phyloP scores from a whole-genome alignment of 2,329 filamentous ascomycete genomes.

The Pseudodiploospora longispora region DNA sequence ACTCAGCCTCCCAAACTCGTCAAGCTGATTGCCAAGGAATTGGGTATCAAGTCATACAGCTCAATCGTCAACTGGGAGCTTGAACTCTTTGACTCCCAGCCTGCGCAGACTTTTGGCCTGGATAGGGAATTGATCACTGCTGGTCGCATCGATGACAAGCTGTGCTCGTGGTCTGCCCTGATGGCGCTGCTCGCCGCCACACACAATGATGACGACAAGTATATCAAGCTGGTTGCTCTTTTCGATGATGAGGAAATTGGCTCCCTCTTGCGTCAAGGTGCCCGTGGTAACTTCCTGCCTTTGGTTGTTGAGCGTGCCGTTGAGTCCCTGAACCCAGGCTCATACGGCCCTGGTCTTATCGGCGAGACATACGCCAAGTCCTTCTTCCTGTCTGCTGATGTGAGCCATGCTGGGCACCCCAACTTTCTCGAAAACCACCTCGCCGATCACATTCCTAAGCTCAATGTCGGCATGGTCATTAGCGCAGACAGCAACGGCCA shows the following conservation, averaged over 20 bases:
- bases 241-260: constrained; percentile 98
- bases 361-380: constrained; percentile 83
- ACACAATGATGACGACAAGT: constrained; percentile 48
- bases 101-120: constrained; percentile 73
- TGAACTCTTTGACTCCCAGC: constrained; percentile 86
- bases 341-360: constrained; percentile 53
- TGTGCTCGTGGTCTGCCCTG: constrained; percentile 89
- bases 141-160: constrained; percentile 92
- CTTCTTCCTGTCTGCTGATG: constrained; percentile 87
- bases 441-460: constrained; percentile 72
- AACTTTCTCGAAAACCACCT: constrained; percentile 85
- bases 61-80: constrained; percentile 93
- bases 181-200: constrained; percentile 69
- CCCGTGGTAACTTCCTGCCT: constrained; percentile 80
- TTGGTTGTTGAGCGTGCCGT: constrained; percentile 72
- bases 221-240: constrained; percentile 83
- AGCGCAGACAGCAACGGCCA: constrained; percentile 82
- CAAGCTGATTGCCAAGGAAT: constrained; percentile 67
- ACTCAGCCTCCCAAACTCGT: constrained; percentile 84
- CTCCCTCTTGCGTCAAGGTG: constrained; percentile 81
- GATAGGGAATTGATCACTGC: constrained; percentile 93
- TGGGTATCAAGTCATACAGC: constrained; percentile 63
- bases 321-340: constrained; percentile 52
- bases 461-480: constrained; percentile 81
- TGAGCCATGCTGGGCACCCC: constrained; percentile 88